Conservation (phyloP, 495 filamentous ascomycete species). For the Penicillium pancosmium region DNA sequence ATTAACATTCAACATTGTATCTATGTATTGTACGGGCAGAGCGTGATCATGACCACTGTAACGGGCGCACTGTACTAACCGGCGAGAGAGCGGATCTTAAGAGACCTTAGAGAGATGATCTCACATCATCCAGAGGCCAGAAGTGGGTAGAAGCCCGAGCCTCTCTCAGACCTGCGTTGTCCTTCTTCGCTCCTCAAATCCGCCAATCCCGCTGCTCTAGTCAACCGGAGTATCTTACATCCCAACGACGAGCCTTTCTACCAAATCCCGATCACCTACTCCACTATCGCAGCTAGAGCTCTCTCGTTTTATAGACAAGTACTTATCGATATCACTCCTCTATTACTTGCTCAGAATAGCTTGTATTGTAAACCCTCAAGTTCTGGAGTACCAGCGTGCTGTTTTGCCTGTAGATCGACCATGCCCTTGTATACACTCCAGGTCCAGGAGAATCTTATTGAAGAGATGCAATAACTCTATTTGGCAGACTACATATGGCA, state of each 20-base stretch:
- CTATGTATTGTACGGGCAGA: too few relatives aligned
- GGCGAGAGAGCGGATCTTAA: too few relatives aligned
- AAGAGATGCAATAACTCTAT: conserved; percentile 6
- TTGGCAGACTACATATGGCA: conserved; percentile 8
- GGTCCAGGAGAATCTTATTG: conserved; percentile 7
- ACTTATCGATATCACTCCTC: conserved; percentile 2
- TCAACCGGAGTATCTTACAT: neutral
- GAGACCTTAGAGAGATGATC: neutral
- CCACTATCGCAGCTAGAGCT: conserved; percentile 9
- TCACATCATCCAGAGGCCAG: conserved; percentile 7
- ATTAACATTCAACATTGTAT: too few relatives aligned
- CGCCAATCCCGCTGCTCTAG: too few relatives aligned
- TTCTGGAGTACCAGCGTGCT: conserved; percentile 7
- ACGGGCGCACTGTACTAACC: too few relatives aligned
- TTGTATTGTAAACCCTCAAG: conserved; percentile 7
- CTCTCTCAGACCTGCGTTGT: conserved; percentile 11
- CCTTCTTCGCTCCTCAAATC: conserved; percentile 13
- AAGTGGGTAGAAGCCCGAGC: conserved; percentile 10
- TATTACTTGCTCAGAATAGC: conserved; percentile 12
- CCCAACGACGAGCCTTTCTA: conserved; percentile 11
- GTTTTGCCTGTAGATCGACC: conserved; percentile 9
- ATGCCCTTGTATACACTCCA: conserved; percentile 7
- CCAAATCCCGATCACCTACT: conserved; percentile 11
- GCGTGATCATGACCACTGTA: too few relatives aligned
- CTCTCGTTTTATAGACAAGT: conserved; percentile 11